Conservation (phyloP, 345 rosid genomes). For the Hypericum perforatum region DNA sequence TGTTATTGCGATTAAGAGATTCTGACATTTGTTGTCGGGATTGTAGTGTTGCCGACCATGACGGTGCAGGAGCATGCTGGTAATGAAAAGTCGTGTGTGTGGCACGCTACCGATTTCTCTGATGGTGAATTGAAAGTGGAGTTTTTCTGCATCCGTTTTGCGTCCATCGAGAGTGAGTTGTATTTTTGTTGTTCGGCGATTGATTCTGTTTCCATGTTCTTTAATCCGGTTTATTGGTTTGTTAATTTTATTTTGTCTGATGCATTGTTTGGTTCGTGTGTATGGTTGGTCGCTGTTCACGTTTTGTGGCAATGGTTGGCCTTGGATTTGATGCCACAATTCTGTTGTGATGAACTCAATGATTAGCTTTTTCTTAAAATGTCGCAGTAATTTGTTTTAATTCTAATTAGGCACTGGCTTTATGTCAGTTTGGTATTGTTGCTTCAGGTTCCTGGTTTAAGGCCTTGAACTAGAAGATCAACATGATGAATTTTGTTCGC, state of each 20-base stretch:
- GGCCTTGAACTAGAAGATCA: too few relatives aligned
- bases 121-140: constrained; percentile 70
- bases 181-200: neutral
- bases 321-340: too few relatives aligned
- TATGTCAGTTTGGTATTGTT: too few relatives aligned
- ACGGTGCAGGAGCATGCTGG: constrained; percentile 59
- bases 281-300: too few relatives aligned
- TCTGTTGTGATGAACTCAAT: too few relatives aligned
- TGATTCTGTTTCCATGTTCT: neutral
- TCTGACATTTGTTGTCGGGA: neutral
- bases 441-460: too few relatives aligned
- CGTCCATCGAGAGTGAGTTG: constrained; percentile 54
- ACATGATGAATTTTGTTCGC: too few relatives aligned
- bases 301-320: too few relatives aligned
- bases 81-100: constrained; percentile 66
- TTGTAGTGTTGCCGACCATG: constrained; percentile 43
- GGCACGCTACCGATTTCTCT: constrained; percentile 66
- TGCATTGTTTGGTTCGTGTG: neutral
- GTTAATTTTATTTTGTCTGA: neutral
- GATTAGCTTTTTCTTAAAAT: too few relatives aligned
- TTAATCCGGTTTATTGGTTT: neutral
- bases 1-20: neutral
- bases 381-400: too few relatives aligned
- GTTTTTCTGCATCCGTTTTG: constrained; percentile 70
- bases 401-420: too few relatives aligned